Percentiles rank a stretch among this genome's conserved stretches.
Conservation (phyloP, 768 basidiomycete genomes). For the Cystobasidium tubakii region DNA sequence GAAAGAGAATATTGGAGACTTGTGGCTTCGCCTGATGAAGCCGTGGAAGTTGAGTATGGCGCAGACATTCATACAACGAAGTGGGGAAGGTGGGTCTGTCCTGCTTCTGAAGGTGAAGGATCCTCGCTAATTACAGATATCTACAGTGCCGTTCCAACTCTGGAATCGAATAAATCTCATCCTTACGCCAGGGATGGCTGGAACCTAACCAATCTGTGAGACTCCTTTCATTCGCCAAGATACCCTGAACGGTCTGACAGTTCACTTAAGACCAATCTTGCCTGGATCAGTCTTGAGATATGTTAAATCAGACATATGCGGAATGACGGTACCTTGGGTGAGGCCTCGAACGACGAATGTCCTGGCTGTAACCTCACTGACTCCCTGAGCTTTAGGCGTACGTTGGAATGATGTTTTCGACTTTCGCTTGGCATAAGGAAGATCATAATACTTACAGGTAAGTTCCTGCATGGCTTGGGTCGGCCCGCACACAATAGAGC, state of each 20-base stretch:
- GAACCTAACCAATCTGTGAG: slow-evolving; percentile 77
- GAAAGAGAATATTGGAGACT: slow-evolving; percentile 96
- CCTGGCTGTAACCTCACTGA: not conserved
- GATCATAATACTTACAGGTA: slow-evolving; percentile 97
- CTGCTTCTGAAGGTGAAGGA: not conserved
- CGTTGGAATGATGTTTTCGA: slow-evolving; percentile 97
- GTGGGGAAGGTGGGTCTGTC: slow-evolving; percentile 72
- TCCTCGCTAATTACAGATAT: not conserved
- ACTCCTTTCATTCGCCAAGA: not conserved
- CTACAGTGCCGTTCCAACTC: slow-evolving; percentile 81
- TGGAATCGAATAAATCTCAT: slow-evolving; percentile 85
- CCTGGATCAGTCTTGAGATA: slow-evolving; percentile 87
- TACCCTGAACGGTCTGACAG: slow-evolving; percentile 50
- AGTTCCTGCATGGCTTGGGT: no score
- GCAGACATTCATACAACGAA: slow-evolving; percentile 97
- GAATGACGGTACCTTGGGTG: slow-evolving; percentile 94
- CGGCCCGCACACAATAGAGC: no score
- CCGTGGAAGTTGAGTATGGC: slow-evolving; percentile 98
- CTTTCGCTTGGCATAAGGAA: slow-evolving; percentile 99
- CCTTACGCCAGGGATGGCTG: slow-evolving; percentile 83
- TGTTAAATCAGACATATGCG: slow-evolving; percentile 97
- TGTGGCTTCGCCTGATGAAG: slow-evolving; percentile 79
- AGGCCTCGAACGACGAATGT: not conserved
- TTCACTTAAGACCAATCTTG: slow-evolving; percentile 61
- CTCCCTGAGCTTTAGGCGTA: slow-evolving; percentile 56